phyloP scores from a whole-genome alignment of 2,329 filamentous ascomycete species.

The Fusarium virguliforme region DNA sequence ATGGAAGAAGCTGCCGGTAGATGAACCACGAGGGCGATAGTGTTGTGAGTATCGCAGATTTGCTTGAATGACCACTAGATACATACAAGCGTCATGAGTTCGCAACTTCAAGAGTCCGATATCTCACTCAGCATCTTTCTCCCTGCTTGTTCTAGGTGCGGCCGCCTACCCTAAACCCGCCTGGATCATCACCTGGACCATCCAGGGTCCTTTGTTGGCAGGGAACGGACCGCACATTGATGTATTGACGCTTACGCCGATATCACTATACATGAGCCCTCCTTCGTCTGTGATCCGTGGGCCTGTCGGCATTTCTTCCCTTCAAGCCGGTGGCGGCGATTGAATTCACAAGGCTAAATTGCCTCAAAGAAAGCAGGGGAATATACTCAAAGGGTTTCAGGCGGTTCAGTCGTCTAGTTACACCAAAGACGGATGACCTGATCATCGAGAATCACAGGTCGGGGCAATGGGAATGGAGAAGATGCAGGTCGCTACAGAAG shows the following conservation, averaged over 20 bases:
- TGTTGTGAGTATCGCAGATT: background rate
- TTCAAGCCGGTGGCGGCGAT: background rate
- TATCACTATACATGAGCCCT: slow-evolving; percentile 5
- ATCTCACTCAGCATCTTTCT: background rate
- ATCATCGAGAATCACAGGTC: background rate
- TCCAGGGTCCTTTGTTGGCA: background rate
- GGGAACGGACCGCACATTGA: background rate
- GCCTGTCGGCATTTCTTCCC: background rate
- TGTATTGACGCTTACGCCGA: background rate
- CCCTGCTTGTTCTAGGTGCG: background rate
- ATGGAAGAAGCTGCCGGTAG: background rate
- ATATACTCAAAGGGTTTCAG: background rate
- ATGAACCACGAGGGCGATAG: background rate
- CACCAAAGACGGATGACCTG: background rate
- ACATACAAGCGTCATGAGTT: background rate
- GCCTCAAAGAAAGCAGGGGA: too few relatives aligned
- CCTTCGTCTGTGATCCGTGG: background rate
- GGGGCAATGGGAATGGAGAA: slow-evolving; percentile 4
- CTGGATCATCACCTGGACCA: background rate
- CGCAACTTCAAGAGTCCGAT: background rate
- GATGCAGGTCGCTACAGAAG: background rate
- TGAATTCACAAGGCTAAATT: too few relatives aligned
- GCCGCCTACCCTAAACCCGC: background rate
- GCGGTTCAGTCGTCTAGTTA: background rate
- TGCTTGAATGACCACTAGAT: background rate